Conservation (phyloP, 805 yeast genomes). For the Ogataea corticis region DNA sequence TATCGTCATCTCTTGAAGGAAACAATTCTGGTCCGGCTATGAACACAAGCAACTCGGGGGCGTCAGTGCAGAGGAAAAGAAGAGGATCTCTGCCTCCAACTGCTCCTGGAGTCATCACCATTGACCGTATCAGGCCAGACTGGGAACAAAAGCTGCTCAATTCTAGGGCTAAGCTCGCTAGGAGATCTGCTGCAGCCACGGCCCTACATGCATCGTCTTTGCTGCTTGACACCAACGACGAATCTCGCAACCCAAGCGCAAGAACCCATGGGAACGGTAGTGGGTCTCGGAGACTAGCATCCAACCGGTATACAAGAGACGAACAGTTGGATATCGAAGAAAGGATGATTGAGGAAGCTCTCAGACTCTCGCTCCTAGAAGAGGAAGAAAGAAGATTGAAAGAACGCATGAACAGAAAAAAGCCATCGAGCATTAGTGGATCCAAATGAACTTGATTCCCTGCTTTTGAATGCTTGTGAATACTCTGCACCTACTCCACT, state of each 20-base stretch:
- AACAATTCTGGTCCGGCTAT: background rate
- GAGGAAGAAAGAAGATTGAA: conserved; percentile 54
- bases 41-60: background rate
- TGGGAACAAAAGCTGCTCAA: conserved; percentile 77
- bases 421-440: background rate
- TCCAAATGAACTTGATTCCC: background rate
- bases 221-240: conserved; percentile 39
- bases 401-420: conserved; percentile 18
- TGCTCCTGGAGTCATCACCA: conserved; percentile 70
- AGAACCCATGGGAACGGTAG: conserved; percentile 1
- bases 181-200: conserved; percentile 90
- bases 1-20: conserved; percentile 4
- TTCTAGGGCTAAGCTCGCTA: conserved; percentile 76
- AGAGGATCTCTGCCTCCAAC: conserved; percentile 63
- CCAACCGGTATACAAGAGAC: conserved; percentile 49
- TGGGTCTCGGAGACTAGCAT: conserved; percentile 29
- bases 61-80: conserved; percentile 30
- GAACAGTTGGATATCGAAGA: conserved; percentile 56
- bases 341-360: conserved; percentile 82
- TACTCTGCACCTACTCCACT: too few species aligned
- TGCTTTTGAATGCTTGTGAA: background rate
- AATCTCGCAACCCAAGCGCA: background rate
- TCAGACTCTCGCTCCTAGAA: conserved; percentile 70
- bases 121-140: conserved; percentile 86
- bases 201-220: conserved; percentile 89